phyloP scores from a whole-genome alignment of 805 yeast species.

The Suhomyces sp. region DNA sequence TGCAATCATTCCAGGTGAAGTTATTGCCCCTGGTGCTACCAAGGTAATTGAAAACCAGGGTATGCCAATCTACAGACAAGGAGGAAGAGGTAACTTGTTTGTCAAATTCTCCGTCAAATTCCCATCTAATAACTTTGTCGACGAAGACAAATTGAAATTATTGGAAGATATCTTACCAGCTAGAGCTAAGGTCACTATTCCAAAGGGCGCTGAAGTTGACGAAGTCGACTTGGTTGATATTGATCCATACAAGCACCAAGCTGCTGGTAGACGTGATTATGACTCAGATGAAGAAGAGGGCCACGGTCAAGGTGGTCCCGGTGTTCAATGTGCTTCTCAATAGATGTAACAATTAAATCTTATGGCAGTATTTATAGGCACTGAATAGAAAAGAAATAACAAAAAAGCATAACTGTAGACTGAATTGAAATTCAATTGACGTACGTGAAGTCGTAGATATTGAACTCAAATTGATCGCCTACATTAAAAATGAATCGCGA shows the following conservation, averaged over 20 bases:
- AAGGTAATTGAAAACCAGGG: conserved; percentile 91
- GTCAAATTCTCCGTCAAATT: conserved; percentile 84
- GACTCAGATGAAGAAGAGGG: conserved; percentile 47
- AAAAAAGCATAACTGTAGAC: background rate
- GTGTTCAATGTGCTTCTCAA: conserved; percentile 95
- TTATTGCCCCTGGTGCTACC: conserved; percentile 76
- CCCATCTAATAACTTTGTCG: conserved; percentile 73
- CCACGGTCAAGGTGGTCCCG: conserved; percentile 49
- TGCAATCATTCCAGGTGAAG: conserved; percentile 85
- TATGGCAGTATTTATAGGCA: conserved; percentile 1
- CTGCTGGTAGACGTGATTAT: conserved; percentile 41
- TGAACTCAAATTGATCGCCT: too few species aligned
- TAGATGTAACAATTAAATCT: conserved; percentile 30
- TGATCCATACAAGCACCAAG: conserved; percentile 59
- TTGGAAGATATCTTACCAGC: conserved; percentile 80
- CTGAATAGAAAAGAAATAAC: background rate
- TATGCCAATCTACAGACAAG: conserved; percentile 92
- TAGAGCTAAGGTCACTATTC: conserved; percentile 59
- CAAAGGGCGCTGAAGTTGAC: conserved; percentile 73
- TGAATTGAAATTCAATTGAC: too few species aligned
- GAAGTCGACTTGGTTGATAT: conserved; percentile 72
- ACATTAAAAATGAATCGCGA: too few species aligned
- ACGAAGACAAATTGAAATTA: conserved; percentile 68
- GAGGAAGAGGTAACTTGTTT: conserved; percentile 84
- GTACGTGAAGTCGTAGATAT: too few species aligned